Evolutionary conservation across 352 stramenopile species (phyloP), one percentile per base, ranked within the genome.

Genomic region (Globisporangium ultimum): DNA sequence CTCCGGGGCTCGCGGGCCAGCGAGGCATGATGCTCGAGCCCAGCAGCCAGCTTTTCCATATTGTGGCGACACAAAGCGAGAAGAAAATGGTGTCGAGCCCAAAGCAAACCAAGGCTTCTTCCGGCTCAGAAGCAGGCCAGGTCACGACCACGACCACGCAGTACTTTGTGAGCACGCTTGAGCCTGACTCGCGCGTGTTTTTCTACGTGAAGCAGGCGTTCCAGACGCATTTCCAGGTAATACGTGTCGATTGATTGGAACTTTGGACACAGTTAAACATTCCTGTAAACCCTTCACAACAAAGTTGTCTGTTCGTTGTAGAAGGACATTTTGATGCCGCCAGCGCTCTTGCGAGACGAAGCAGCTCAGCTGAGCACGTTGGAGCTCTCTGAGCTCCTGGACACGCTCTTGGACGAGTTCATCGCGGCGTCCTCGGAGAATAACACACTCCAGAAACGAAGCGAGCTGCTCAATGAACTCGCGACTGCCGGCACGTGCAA

Each of bases 121-220:
- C 6, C 49, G 28, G 11, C 46, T 20, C 48, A 60, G 6, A 14
- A 18, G 1, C 13, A 2, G 22, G 21, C 15, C 18, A 43, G 17
- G 48, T 58, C 50, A 7, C 32, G 3, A 10, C 28, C 4, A 10
- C 28, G 4, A 36, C 28, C 28, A 50, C 56, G 3, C 61, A 76
- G 52, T 59, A 72, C 56, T 81, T 76, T 46, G 66, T 89, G 34
- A 72, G 70, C n/a, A 89, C 77, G 6, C 88, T 89, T 50, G 80
- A 89, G 53, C 75, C 75, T 3, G 63, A 71, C 2, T 84, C 80
- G n/a, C 68, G 78, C 18, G 64, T 81, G 40, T 84, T 84, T 38
- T 84, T 79, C 63, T 74, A 76, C n/a, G 55, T 89, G 17, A 64
- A 60, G 53, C 59, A 71, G 5, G 67, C 71, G 0, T 62, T 79